phyloP scores from a whole-genome alignment of 2,329 filamentous ascomycete genomes.

The Fusarium nematophilum region DNA sequence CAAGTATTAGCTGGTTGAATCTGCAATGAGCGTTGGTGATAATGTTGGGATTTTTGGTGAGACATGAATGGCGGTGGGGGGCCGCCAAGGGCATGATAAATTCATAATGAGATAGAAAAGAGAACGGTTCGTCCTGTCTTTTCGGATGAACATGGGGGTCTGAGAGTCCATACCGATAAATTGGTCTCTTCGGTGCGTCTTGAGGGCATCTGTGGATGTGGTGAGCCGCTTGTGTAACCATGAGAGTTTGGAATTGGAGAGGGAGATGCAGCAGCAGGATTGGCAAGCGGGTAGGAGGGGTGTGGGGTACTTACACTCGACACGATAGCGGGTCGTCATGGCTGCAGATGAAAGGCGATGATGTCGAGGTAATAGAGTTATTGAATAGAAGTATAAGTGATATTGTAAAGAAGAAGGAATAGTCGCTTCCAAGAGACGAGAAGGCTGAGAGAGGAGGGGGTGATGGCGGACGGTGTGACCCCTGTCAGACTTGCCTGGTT shows the following conservation, averaged over 20 bases:
- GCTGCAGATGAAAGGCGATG: not conserved
- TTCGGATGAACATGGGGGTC: not conserved
- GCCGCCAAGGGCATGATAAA: not conserved
- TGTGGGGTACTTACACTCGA: constrained; percentile 72
- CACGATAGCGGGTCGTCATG: constrained; percentile 75
- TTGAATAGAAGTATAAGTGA: not conserved
- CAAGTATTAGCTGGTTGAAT: constrained; percentile 8
- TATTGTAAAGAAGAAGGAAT: constrained; percentile 1
- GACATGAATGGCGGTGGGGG: constrained; percentile 12
- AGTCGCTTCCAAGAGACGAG: constrained; percentile 8
- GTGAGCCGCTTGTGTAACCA: constrained; percentile 35
- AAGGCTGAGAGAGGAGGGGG: constrained; percentile 20
- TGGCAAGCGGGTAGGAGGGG: constrained; percentile 1
- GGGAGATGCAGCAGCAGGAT: no score
- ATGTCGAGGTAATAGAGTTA: no score
- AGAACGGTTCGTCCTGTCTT: not conserved
- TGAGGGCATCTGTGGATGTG: constrained; percentile 66
- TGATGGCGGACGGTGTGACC: constrained; percentile 25
- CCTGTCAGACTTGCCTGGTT: not conserved
- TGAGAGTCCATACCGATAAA: constrained; percentile 73
- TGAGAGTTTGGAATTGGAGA: constrained; percentile 8
- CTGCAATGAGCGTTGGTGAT: not conserved
- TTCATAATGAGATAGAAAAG: not conserved
- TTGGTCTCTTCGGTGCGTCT: constrained; percentile 92
- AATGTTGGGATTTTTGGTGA: constrained; percentile 2